Base-by-base conservation (phyloP, 2,329 filamentous ascomycete genomes). In the Arthrinium puccinioides region DNA sequence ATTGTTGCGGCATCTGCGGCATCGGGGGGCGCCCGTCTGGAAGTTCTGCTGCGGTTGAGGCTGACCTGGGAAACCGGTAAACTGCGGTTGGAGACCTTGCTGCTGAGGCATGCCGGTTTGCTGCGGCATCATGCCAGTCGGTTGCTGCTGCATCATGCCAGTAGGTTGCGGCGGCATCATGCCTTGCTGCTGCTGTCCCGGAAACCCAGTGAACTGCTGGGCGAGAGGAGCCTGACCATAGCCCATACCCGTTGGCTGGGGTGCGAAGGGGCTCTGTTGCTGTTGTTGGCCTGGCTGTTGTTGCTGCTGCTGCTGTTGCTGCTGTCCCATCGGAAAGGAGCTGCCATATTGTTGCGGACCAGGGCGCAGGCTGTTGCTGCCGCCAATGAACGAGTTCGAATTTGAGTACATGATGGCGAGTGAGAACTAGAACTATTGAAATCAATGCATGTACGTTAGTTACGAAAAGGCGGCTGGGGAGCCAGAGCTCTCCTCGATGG, bases 321-420 rank as follows among this genome's bases (percentile, higher is more conserved):
- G 60, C 37, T 59, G 59, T 23, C 43, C 44, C 31, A 41, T 43
- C 47, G 62, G 53, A 35, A 60, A 59, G 54, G 74, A 71, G 44
- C 70, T 65, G 49, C 70, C 70, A 66, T 70, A 75, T 49, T 76
- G 69, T 55, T 75, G 79, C 46, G 71, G 71, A 47, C 76, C 75
- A 37, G 84, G 84, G 43, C 81, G 84, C 59, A 83, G 77, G 69
- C 73, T 83, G 58, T 82, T 87, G 61, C 74, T 76, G 66, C 81
- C 84, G 63, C 87, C 87, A 54, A 94, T 67, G 63, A 82, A 96
- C 47, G 85, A 82, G 69, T 85, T 94, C 49, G 87, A 85, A 60
- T 83, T 87, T 49, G 87, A 92, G 68, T 87, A 97, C 90, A 96
- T 96, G 64, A 32, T 46, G 46, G 37, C 31, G 35, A 18, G 16